These are phyloP conservation scores for Pulveroboletus sp. DNA, from an alignment of 768 basidiomycete genomes.

Conservation along the genomic window DNA sequence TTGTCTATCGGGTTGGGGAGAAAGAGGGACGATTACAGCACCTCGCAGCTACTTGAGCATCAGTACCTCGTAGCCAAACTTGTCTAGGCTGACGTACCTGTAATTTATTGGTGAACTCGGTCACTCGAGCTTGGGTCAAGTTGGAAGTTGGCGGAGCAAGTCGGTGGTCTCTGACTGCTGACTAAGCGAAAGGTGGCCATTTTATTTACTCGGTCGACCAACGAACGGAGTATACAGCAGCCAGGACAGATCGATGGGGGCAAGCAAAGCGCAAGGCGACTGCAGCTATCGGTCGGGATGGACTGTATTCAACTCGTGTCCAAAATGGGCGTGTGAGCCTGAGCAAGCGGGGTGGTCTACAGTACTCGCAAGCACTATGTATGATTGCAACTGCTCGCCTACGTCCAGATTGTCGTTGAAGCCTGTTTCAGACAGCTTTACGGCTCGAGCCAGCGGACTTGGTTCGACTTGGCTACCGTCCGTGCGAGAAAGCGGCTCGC, in stretches of 20 bases:
- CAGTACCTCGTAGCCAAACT: neutral
- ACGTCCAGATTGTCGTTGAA: neutral
- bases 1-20: constrained; percentile 6
- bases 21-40: constrained; percentile 14
- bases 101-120: constrained; percentile 1
- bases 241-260: neutral
- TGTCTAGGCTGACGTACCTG: constrained; percentile 6
- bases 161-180: constrained; percentile 29
- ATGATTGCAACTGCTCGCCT: too few species aligned
- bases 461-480: neutral
- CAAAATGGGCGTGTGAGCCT: neutral
- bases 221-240: neutral
- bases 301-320: neutral
- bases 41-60: constrained; percentile 9
- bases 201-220: neutral
- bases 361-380: neutral
- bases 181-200: constrained; percentile 19
- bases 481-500: constrained; percentile 12
- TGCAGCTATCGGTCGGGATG: neutral
- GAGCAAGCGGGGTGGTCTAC: neutral
- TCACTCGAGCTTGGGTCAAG: constrained; percentile 13
- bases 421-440: neutral
- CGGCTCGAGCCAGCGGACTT: neutral
- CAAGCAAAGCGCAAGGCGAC: neutral
- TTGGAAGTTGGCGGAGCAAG: constrained; percentile 22